These are phyloP conservation scores for Penicillium fimorum DNA, from an alignment of 495 filamentous ascomycete genomes.

Conservation along the genomic window DNA sequence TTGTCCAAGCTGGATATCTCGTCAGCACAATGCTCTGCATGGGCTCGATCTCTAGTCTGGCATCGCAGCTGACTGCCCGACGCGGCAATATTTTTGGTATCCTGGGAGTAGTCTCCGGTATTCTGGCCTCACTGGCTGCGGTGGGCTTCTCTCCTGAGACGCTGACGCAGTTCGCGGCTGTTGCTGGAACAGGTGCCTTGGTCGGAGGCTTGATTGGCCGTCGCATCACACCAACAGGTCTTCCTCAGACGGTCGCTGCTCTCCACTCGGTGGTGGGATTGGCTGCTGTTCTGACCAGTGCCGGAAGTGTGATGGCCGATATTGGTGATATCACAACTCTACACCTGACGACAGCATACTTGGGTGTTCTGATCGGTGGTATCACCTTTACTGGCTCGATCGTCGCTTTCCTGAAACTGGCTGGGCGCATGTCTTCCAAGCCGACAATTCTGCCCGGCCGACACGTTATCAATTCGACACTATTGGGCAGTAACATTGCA, in stretches of 20 bases:
- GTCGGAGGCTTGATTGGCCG: constrained; percentile 69
- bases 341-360: constrained; percentile 74
- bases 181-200: constrained; percentile 67
- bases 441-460: constrained; percentile 66
- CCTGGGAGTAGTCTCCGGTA: constrained; percentile 71
- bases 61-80: constrained; percentile 72
- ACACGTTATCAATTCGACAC: constrained; percentile 66
- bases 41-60: constrained; percentile 66
- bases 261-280: constrained; percentile 81
- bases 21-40: constrained; percentile 78
- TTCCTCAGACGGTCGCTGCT: constrained; percentile 79
- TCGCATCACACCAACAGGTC: constrained; percentile 74
- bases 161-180: constrained; percentile 65
- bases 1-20: constrained; percentile 79
- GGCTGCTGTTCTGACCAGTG: constrained; percentile 76
- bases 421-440: constrained; percentile 71
- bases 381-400: constrained; percentile 83
- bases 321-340: constrained; percentile 64
- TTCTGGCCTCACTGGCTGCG: constrained; percentile 71
- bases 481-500: constrained; percentile 68
- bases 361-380: constrained; percentile 76
- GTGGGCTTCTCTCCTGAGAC: constrained; percentile 75
- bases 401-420: constrained; percentile 77
- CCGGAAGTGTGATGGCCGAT: constrained; percentile 73
- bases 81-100: constrained; percentile 80